phyloP scores from a whole-genome alignment of 768 basidiomycete genomes.

The Tubosaeta sp. region DNA sequence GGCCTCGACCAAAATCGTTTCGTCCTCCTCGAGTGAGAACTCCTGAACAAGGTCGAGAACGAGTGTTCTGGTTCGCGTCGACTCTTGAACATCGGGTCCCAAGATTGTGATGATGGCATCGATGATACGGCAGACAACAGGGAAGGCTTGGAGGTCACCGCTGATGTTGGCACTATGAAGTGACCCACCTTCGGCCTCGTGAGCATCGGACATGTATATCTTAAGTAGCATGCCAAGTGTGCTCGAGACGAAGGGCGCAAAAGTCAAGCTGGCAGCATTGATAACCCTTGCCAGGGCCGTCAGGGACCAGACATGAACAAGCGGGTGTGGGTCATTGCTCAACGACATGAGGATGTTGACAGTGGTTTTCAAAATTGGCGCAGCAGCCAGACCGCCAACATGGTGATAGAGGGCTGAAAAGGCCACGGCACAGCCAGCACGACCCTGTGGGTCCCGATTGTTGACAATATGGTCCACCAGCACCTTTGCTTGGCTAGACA shows the following conservation, averaged over 20 bases:
- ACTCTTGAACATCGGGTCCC: slow-evolving; percentile 94
- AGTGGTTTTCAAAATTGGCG: slow-evolving; percentile 90
- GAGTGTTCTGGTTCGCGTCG: slow-evolving; percentile 69
- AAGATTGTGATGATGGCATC: slow-evolving; percentile 91
- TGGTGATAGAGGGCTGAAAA: slow-evolving; percentile 89
- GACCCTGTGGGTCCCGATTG: slow-evolving; percentile 87
- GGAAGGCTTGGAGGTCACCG: slow-evolving; percentile 89
- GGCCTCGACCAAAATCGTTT: slow-evolving; percentile 86
- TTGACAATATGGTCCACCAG: slow-evolving; percentile 91
- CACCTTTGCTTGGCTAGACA: slow-evolving; percentile 83
- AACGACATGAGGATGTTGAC: slow-evolving; percentile 94
- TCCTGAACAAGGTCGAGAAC: slow-evolving; percentile 83
- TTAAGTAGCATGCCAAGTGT: slow-evolving; percentile 90
- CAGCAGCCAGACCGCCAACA: slow-evolving; percentile 93
- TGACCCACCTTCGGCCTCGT: slow-evolving; percentile 90
- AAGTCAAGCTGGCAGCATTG: slow-evolving; percentile 87
- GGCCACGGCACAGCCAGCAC: slow-evolving; percentile 90
- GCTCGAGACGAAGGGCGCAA: slow-evolving; percentile 81
- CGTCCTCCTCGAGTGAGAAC: slow-evolving; percentile 81
- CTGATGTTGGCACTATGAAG: slow-evolving; percentile 78
- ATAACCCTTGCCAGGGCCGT: slow-evolving; percentile 83
- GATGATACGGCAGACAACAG: slow-evolving; percentile 85
- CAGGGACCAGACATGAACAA: slow-evolving; percentile 93
- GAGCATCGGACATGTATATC: slow-evolving; percentile 83
- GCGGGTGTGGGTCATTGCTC: slow-evolving; percentile 92